Base-by-base conservation (phyloP, 257 asterid species). In the Marsdenia floribunda region DNA sequence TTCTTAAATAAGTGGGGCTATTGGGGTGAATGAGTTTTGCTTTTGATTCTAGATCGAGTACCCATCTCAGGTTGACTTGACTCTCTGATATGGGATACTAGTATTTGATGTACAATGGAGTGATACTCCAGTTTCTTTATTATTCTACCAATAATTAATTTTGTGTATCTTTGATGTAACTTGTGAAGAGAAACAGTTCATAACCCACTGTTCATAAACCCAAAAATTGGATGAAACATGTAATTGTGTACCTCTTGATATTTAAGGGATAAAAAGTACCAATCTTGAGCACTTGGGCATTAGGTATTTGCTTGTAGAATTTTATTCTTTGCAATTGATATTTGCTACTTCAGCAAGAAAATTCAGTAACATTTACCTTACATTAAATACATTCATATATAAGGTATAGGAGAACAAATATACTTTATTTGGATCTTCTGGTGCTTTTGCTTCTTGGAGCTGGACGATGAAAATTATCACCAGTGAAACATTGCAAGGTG, bases 341-440 rank as follows among this genome's bases (percentile, higher is more conserved):
- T 66, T 67, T 8, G 54, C 71, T 3, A 67, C 71, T 67, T 50
- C 22, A 33, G 71, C 12, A 44, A 44, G 42, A 67, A 38, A 67
- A 66, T 66, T 38, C 29, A 15, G 53, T 67, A 15, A 67, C 3
- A 35, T 66, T 3, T 40, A 37, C 38, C 12, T 67, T 67, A 67
- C 33, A 67, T 67, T 67, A 7, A 67, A 67, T 44, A 12, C 71
- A 40, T 40, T 68, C 54, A 40, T 68, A 68, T 68, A 68, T 68
- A 15, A n/a, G 26, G 44, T 44, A 40, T 68, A 67, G 47, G 47
- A 22, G 18, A 68, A 68, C 72, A 18, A 5, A 35, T 40, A 67
- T 18, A 67, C 29, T 66, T 67, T 67, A 40, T 67, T n/a, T 67
- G 22, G 22, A 67, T 67, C 47, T 1, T 67, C n/a, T 67, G 71